These are phyloP conservation scores for Blastomyces emzantsi DNA, from an alignment of 2,329 filamentous ascomycete genomes.

Conservation along the genomic window DNA sequence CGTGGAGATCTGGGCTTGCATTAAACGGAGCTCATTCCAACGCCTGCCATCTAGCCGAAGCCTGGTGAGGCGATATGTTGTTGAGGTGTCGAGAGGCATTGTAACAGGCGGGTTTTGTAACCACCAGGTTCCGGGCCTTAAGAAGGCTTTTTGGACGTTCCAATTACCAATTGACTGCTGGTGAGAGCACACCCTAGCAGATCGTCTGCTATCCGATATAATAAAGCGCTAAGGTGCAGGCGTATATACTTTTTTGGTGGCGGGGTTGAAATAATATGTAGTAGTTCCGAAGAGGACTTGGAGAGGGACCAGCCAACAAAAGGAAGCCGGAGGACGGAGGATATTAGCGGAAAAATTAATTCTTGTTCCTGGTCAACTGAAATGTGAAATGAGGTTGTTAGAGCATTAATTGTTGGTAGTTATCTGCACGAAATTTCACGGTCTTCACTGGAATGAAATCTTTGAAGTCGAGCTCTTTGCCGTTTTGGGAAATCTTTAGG, in stretches of 20 bases:
- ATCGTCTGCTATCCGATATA: background rate
- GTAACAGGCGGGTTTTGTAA: constrained; percentile 12
- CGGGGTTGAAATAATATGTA: background rate
- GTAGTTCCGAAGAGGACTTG: background rate
- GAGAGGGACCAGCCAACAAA: background rate
- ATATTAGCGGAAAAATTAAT: background rate
- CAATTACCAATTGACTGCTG: background rate
- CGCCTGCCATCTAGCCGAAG: constrained; percentile 74
- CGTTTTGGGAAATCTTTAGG: constrained; percentile 16
- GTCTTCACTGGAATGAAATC: background rate
- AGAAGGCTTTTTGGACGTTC: background rate
- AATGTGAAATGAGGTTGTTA: background rate
- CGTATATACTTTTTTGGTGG: background rate
- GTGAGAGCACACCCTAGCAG: background rate
- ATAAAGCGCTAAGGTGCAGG: background rate
- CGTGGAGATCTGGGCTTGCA: constrained; percentile 82
- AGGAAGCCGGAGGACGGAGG: background rate
- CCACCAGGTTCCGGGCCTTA: background rate
- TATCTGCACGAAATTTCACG: background rate
- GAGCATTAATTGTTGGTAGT: background rate
- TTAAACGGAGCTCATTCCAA: constrained; percentile 92
- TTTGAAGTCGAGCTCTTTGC: constrained; percentile 20
- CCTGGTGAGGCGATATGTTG: constrained; percentile 78
- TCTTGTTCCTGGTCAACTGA: background rate
- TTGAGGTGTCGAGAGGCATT: constrained; percentile 94